Conservation (phyloP, 495 filamentous ascomycete species). For the Rostrohypoxylon terebratum region DNA sequence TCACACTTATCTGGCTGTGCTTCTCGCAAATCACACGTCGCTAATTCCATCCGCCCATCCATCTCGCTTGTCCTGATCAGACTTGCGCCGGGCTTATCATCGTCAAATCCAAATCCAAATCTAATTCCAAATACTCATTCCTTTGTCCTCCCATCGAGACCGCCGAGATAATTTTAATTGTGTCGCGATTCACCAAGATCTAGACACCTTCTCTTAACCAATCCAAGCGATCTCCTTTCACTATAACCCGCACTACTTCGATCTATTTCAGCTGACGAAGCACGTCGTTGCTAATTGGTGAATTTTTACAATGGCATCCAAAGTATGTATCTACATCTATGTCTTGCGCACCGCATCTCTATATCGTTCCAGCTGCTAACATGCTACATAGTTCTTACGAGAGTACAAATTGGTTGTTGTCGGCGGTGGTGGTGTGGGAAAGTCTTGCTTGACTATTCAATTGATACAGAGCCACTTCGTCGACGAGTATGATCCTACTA, state of each 20-base stretch:
- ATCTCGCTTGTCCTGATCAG: constrained; percentile 4
- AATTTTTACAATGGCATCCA: constrained; percentile 58
- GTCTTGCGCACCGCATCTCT: neutral
- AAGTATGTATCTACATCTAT: constrained; percentile 50
- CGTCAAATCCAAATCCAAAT: too few relatives aligned
- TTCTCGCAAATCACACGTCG: neutral
- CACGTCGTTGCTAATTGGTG: constrained; percentile 33
- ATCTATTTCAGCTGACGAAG: constrained; percentile 16
- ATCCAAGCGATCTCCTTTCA: constrained; percentile 8
- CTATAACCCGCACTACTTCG: neutral
- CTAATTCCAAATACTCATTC: too few relatives aligned
- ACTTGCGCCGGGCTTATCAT: constrained; percentile 24
- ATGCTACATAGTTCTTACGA: constrained; percentile 79
- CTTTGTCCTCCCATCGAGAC: constrained; percentile 35
- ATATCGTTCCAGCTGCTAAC: constrained; percentile 13
- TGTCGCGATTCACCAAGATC: constrained; percentile 20
- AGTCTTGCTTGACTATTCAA: constrained; percentile 99
- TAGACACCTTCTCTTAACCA: constrained; percentile 16
- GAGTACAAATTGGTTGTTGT: constrained; percentile 99
- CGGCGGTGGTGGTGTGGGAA: constrained; percentile 97
- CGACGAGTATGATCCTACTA: constrained; percentile 99
- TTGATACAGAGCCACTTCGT: constrained; percentile 99
- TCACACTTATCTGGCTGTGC: neutral
- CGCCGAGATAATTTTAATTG: constrained; percentile 30
- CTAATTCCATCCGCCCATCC: neutral